Evolutionary conservation across 257 asterid species (phyloP), one percentile per base, ranked within the genome.

Genomic region (Thymus mandschuricus): DNA sequence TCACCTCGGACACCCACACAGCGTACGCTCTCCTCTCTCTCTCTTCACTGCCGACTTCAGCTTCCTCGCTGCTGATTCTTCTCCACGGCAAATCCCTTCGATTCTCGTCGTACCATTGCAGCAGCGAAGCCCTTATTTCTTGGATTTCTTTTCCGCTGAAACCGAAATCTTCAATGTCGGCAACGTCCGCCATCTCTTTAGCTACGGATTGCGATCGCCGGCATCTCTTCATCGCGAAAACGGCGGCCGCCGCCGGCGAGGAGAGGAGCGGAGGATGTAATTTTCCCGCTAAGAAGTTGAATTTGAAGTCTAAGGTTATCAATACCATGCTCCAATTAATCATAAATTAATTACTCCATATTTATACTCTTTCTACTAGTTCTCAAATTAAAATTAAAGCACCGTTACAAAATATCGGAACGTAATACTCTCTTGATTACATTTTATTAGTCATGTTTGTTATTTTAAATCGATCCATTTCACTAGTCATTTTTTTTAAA

Each of bases 1-100:
- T 94, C 55, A 94, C 89, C 84, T 94, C 99, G 11, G 99, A 94
- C 40, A 94, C 99, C 99, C 99, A 94, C 34, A 94, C 98, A 4
- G 97, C 99, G 61, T 94, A 94, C 28, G 93, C 97, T 74, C 81
- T 87, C 68, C 48, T 76, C 3, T 81, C 95, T 33, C 87, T 70
- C 69, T 86, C 91, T 27, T 75, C 80, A 55, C 15, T 50, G 41
- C 44, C 62, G n/a, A 51, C 69, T 59, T 68, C 81, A 15, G 29
- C 35, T 6, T 28, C 59, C 1, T 46, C 79, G 6, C 65, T 75
- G 83, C 88, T 87, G 66, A 84, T 83, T 78, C 90, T 84, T 77
- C 99, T 79, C 99, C 99, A 94, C 6, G 99, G 99, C 28, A 94
- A 82, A 74, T 94, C 99, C 62, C 99, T 85, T 60, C 80, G 83